phyloP scores from a whole-genome alignment of 257 asterid genomes.

The Mitragyna speciosa region DNA sequence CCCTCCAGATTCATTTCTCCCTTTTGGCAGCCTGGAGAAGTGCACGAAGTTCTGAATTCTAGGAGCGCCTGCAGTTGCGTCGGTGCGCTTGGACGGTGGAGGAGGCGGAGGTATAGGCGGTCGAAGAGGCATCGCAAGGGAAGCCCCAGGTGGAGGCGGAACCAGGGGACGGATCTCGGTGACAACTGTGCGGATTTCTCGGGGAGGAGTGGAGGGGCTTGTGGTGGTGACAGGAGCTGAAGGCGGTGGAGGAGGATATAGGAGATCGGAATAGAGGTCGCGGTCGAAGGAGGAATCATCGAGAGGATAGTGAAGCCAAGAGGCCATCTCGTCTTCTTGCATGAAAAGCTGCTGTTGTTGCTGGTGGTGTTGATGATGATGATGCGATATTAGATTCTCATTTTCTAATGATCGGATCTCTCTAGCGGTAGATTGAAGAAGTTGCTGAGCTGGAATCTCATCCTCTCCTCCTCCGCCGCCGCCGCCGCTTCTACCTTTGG shows the following conservation, averaged over 20 bases:
- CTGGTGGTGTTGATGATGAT: conserved; percentile 4
- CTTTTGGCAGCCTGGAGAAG: conserved; percentile 51
- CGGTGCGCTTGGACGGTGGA: conserved; percentile 20
- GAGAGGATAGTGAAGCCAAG: conserved; percentile 81
- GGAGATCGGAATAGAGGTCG: conserved; percentile 64
- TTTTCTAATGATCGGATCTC: conserved; percentile 45
- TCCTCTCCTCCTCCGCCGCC: conserved; percentile 28
- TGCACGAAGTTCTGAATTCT: conserved; percentile 44
- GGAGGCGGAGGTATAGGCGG: conserved; percentile 37
- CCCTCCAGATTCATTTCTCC: conserved; percentile 36
- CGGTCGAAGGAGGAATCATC: conserved; percentile 72
- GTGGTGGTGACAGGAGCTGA: conserved; percentile 29
- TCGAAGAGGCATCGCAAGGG: conserved; percentile 14
- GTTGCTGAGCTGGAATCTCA: conserved; percentile 32
- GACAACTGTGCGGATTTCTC: conserved; percentile 20
- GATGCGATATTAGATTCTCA: conserved; percentile 13
- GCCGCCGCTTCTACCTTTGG: conserved; percentile 18
- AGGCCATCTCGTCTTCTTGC: conserved; percentile 88
- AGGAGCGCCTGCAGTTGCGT: conserved; percentile 19
- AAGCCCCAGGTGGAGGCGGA: conserved; percentile 3
- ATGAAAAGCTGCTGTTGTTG: conserved; percentile 54
- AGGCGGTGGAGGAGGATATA: conserved; percentile 44
- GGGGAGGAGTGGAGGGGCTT: conserved; percentile 20
- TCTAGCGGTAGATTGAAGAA: conserved; percentile 14
- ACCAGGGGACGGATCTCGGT: conserved; percentile 45